phyloP scores from a whole-genome alignment of 1,284 basidiomycete genomes.

The Naganishia albida region DNA sequence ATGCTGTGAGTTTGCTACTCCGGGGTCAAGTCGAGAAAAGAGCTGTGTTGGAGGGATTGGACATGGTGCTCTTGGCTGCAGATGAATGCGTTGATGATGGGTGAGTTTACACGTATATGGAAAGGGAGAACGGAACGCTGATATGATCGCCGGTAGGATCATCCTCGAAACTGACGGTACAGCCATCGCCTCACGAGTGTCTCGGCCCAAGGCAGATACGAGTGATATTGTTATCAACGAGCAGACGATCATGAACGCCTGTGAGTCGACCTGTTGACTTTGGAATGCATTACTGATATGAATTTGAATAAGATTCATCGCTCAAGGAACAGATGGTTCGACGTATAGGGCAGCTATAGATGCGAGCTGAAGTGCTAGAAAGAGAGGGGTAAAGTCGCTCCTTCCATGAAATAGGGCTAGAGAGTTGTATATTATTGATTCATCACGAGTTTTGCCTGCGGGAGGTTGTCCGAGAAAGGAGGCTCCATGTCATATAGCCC shows the following conservation, averaged over 20 bases:
- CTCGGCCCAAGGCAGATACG: constrained; percentile 86
- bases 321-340: constrained; percentile 77
- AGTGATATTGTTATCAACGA: constrained; percentile 99
- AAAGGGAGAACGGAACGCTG: not conserved
- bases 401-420: not conserved
- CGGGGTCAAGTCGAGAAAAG: constrained; percentile 94
- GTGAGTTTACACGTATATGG: constrained; percentile 59
- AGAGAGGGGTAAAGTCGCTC: not conserved
- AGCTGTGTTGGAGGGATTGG: constrained; percentile 90
- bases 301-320: constrained; percentile 64
- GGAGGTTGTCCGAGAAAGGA: too few species aligned
- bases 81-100: constrained; percentile 99
- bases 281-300: not conserved
- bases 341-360: constrained; percentile 61
- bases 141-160: constrained; percentile 62
- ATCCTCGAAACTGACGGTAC: constrained; percentile 96
- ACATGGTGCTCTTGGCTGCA: constrained; percentile 86
- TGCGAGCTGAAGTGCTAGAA: not conserved
- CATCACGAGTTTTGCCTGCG: not conserved
- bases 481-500: too few species aligned
- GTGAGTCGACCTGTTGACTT: constrained; percentile 40
- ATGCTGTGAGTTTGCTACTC: constrained; percentile 81
- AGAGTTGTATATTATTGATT: constrained; percentile 23
- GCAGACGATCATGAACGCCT: constrained; percentile 88
- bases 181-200: constrained; percentile 92